Conservation (phyloP, 2,329 filamentous ascomycete genomes). For the Tolypocladium tropicale region DNA sequence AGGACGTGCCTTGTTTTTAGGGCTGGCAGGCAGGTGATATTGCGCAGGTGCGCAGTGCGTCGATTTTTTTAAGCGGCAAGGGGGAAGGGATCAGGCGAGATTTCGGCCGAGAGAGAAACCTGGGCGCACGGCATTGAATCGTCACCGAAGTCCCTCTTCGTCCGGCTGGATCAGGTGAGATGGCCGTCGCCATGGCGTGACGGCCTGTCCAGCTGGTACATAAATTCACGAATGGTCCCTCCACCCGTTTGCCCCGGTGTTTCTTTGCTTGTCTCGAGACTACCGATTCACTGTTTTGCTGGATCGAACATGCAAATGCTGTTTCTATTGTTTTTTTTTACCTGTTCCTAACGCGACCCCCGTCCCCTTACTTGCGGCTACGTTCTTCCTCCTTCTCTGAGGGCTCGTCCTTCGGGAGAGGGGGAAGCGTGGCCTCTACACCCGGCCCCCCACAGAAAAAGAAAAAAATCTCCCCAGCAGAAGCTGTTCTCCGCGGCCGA, state of each 20-base stretch:
- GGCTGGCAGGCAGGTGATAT: constrained; percentile 24
- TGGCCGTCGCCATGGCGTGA: constrained; percentile 10
- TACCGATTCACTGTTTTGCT: constrained; percentile 6
- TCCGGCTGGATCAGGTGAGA: constrained; percentile 13
- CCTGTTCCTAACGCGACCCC: constrained; percentile 4
- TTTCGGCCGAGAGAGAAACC: constrained; percentile 27
- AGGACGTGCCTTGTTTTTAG: constrained; percentile 18
- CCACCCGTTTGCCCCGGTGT: constrained; percentile 2
- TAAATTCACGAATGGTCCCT: constrained; percentile 1
- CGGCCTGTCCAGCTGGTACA: constrained; percentile 16
- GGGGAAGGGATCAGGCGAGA: constrained; percentile 26
- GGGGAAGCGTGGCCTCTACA: constrained; percentile 1
- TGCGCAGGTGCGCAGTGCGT: constrained; percentile 22
- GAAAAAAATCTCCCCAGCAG: background rate
- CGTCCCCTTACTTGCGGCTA: constrained; percentile 5
- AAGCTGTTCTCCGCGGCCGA: constrained; percentile 1
- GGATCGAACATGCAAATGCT: constrained; percentile 20
- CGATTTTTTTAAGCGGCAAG: constrained; percentile 20
- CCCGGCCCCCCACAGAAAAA: background rate
- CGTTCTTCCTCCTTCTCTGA: constrained; percentile 1
- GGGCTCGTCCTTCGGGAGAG: constrained; percentile 7
- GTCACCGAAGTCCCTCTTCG: constrained; percentile 16
- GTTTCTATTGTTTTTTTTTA: constrained; percentile 10
- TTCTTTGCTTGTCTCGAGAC: constrained; percentile 6
- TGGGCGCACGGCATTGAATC: constrained; percentile 18